phyloP scores from a whole-genome alignment of 805 yeast genomes.

The Yarrowia alimentaria region DNA sequence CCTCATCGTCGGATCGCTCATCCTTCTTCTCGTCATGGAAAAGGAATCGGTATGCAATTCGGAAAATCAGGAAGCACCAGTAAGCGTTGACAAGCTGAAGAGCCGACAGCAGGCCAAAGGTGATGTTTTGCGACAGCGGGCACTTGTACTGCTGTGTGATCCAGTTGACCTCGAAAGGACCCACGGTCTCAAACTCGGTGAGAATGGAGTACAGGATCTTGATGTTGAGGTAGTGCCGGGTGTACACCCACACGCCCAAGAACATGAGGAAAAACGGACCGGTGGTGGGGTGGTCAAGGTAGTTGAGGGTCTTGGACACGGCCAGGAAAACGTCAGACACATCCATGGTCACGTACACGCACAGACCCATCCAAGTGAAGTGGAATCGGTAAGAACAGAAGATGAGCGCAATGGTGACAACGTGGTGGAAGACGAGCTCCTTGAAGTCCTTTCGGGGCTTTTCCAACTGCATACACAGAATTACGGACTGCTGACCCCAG shows the following conservation, averaged over 20 bases:
- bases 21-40: conserved; percentile 63
- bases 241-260: conserved; percentile 73
- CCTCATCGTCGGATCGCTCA: conserved; percentile 86
- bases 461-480: conserved; percentile 79
- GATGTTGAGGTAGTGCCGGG: conserved; percentile 83
- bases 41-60: conserved; percentile 69
- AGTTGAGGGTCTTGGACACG: conserved; percentile 79
- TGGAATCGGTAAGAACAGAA: conserved; percentile 89
- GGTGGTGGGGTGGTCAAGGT: conserved; percentile 64
- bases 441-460: conserved; percentile 92
- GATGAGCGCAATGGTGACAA: conserved; percentile 84
- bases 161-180: conserved; percentile 77
- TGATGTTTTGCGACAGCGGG: conserved; percentile 90
- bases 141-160: conserved; percentile 93
- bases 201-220: conserved; percentile 57
- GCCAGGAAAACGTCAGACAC: conserved; percentile 87
- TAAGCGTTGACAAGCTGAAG: conserved; percentile 82
- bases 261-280: conserved; percentile 70
- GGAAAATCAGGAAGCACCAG: conserved; percentile 80
- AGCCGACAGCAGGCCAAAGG: conserved; percentile 71
- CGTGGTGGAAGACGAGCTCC: conserved; percentile 90
- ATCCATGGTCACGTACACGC: conserved; percentile 93
- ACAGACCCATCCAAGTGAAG: conserved; percentile 93
- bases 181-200: conserved; percentile 84
- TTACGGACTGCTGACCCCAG: conserved; percentile 95